These are phyloP conservation scores for Xanthoconium separans DNA, from an alignment of 1,284 basidiomycete genomes.

Conservation along the genomic window DNA sequence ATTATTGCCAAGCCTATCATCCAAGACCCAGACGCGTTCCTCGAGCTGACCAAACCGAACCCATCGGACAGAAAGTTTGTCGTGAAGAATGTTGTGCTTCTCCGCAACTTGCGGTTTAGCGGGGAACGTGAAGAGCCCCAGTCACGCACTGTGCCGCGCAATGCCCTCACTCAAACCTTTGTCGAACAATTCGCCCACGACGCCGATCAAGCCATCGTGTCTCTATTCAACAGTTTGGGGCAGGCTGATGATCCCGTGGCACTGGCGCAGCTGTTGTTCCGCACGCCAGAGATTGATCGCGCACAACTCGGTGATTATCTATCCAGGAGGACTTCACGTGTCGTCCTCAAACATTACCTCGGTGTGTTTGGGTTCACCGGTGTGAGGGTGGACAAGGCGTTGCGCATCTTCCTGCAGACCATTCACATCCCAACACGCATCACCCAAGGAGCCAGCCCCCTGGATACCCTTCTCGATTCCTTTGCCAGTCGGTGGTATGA, in stretches of 20 bases:
- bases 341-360: constrained; percentile 80
- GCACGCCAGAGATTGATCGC: constrained; percentile 82
- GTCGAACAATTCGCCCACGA: constrained; percentile 73
- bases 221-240: constrained; percentile 58
- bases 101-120: constrained; percentile 69
- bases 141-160: constrained; percentile 44
- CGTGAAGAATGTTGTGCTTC: constrained; percentile 84
- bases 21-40: constrained; percentile 58
- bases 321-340: constrained; percentile 65
- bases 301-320: constrained; percentile 84
- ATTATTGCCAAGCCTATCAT: constrained; percentile 79
- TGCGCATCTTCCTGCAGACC: constrained; percentile 86
- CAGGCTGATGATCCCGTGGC: constrained; percentile 60
- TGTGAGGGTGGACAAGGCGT: constrained; percentile 83
- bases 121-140: constrained; percentile 61
- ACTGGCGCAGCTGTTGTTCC: constrained; percentile 83
- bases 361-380: constrained; percentile 84
- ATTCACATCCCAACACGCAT: constrained; percentile 66
- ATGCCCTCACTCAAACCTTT: constrained; percentile 67
- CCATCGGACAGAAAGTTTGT: constrained; percentile 81
- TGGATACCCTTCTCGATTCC: constrained; percentile 76
- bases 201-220: constrained; percentile 68
- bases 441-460: constrained; percentile 42
- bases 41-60: constrained; percentile 60
- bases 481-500: constrained; percentile 90